Evolutionary conservation across 371 early-diverging fungal genomes (phyloP), one percentile per base, ranked within the genome.

Genomic region (Rhizopus sp.): DNA sequence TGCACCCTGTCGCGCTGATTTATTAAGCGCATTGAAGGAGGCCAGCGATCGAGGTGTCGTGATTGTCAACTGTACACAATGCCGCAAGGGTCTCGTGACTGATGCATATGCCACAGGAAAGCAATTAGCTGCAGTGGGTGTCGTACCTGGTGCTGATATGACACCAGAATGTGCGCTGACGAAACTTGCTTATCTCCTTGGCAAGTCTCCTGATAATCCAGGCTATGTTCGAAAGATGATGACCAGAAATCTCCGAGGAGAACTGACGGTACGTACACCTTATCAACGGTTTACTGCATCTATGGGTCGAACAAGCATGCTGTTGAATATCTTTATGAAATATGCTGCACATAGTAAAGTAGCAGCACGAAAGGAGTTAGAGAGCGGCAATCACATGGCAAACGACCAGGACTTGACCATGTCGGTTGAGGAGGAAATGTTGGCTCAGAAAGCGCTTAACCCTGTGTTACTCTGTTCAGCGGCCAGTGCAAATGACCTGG

Each of bases 101-200:
- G 95, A 94, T 66, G 65, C 88, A 2, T 98, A 98, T 63, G 95
- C 92, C 7, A 95, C 97, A 0, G 95, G 96, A 7, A 89, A 91
- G 44, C 93, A 93, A 7, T 68, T 98, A 4, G 66, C 86, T 12
- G 74, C 80, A 31, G 84, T 92, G 23, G 92, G 94, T 35, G 94
- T 97, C 1, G 90, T 97, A 5, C 92, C 99, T 1, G 99, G 99
- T 13, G 83, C 89, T n/a, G 98, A 97, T 66, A 95, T 97, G 97
- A 97, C 98, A 1, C 90, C 96, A 6, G 98, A 97, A 77, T 95
- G 95, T 62, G 98, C 98, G 0, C 69, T 97, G 10, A 93, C 97
- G 9, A 98, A 98, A 66, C 85, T 98, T 4, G 89, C 93, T 15
- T 98, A 96, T 64, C 71, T 98, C 34, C 78, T 98, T 1, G 93